Evolutionary conservation across 2,329 filamentous ascomycete species (phyloP).

Genomic region (Daldinia sp.): DNA sequence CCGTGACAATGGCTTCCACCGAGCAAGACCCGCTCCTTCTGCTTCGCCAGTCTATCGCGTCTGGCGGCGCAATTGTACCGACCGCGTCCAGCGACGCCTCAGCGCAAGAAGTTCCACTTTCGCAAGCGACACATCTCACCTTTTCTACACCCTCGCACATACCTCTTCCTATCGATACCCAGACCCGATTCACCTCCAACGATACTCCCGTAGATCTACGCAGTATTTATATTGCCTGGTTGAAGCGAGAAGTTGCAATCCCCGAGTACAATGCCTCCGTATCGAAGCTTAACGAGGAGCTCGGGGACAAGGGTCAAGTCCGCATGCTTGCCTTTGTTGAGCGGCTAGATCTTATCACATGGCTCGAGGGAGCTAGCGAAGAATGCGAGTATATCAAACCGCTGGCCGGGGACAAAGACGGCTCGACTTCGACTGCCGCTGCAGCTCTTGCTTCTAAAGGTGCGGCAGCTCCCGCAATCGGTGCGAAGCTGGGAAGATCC

Average conservation of each 20-base stretch:
- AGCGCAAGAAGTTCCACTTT: conserved; percentile 69
- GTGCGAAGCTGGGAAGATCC: conserved; percentile 58
- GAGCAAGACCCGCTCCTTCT: conserved; percentile 82
- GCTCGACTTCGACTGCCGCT: conserved; percentile 53
- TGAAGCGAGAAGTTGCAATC: conserved; percentile 88
- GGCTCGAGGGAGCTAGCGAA: conserved; percentile 88
- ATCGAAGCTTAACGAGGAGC: conserved; percentile 79
- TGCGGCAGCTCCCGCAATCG: conserved; percentile 51
- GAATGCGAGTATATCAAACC: conserved; percentile 94
- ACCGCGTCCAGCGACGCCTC: conserved; percentile 73
- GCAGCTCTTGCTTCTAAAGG: conserved; percentile 51
- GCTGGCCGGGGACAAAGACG: conserved; percentile 71
- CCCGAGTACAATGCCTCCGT: conserved; percentile 90
- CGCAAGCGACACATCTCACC: conserved; percentile 79
- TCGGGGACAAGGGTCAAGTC: conserved; percentile 73
- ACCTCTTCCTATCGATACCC: conserved; percentile 72
- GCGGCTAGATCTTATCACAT: conserved; percentile 88
- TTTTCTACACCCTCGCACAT: conserved; percentile 71
- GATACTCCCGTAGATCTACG: conserved; percentile 82
- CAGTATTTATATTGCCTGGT: conserved; percentile 95
- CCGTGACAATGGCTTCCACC: conserved; percentile 62
- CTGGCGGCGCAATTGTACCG: conserved; percentile 73
- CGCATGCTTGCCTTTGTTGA: conserved; percentile 93
- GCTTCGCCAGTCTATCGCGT: conserved; percentile 82
- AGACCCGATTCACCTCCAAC: conserved; percentile 88